A percentile compares a stretch with the other conserved stretches of the same genome.
phyloP scores from a whole-genome alignment of 1,284 basidiomycete species.

The Wolfiporia cocos region DNA sequence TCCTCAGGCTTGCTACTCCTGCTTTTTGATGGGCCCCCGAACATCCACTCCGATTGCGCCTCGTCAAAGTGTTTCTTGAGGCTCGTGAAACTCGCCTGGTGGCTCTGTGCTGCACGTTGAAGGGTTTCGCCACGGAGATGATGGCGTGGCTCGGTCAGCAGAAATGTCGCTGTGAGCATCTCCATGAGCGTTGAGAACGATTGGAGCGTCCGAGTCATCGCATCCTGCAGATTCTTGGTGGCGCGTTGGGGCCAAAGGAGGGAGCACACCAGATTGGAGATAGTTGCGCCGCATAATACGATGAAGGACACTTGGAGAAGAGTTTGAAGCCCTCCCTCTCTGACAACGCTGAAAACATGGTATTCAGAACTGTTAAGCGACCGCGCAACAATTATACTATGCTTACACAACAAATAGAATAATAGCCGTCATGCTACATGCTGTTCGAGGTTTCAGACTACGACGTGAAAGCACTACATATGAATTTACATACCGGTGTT shows the following conservation, averaged over 20 bases:
- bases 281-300: constrained; percentile 67
- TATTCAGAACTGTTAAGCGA: neutral
- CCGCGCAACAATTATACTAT: constrained; percentile 7
- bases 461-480: neutral
- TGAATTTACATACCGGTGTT: constrained; percentile 64
- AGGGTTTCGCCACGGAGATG: constrained; percentile 55
- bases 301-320: constrained; percentile 74
- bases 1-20: constrained; percentile 14
- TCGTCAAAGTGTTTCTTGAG: constrained; percentile 81
- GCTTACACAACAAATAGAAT: constrained; percentile 80
- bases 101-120: constrained; percentile 70
- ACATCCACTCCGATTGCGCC: constrained; percentile 77
- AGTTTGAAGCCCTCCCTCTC: constrained; percentile 80
- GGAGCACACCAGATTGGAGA: constrained; percentile 84
- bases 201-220: constrained; percentile 81
- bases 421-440: constrained; percentile 88
- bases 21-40: constrained; percentile 32
- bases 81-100: constrained; percentile 83
- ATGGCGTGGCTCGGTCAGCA: constrained; percentile 68
- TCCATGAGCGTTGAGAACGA: constrained; percentile 83
- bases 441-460: constrained; percentile 30
- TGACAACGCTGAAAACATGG: constrained; percentile 57
- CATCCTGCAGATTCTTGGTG: constrained; percentile 73
- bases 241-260: constrained; percentile 82
- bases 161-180: constrained; percentile 78